Conservation (phyloP, 192 early-diverging fungal genomes). For the Kickxella alabastrina region DNA sequence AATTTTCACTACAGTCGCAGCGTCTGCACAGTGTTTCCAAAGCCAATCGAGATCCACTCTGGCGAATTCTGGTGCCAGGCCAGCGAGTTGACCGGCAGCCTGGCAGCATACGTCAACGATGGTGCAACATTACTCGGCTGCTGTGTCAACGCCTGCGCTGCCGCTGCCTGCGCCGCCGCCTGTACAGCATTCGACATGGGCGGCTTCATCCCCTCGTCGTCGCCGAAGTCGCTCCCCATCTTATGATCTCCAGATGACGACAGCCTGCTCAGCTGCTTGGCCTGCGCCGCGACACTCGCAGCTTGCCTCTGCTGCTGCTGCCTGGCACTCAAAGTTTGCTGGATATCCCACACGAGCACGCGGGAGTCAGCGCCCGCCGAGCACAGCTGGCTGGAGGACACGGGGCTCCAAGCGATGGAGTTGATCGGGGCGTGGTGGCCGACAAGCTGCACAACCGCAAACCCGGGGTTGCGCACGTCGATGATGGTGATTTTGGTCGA, state of each 20-base stretch:
- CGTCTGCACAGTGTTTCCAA: constrained; percentile 80
- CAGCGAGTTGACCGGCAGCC: constrained; percentile 74
- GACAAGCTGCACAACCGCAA: constrained; percentile 76
- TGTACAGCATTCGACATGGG: constrained; percentile 36
- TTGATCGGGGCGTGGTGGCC: constrained; percentile 78
- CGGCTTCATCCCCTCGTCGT: constrained; percentile 29
- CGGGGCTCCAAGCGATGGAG: constrained; percentile 85
- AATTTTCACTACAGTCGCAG: constrained; percentile 76
- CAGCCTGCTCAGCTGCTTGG: constrained; percentile 42
- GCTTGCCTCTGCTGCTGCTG: constrained; percentile 47
- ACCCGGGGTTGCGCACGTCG: constrained; percentile 87
- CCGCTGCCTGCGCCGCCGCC: constrained; percentile 50
- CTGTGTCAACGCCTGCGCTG: constrained; percentile 36
- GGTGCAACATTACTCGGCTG: constrained; percentile 50
- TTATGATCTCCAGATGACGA: constrained; percentile 9
- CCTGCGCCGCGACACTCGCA: constrained; percentile 35
- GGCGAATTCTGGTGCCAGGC: constrained; percentile 73
- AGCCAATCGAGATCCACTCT: constrained; percentile 88
- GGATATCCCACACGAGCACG: constrained; percentile 91
- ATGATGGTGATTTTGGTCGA: constrained; percentile 77
- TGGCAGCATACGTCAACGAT: constrained; percentile 71
- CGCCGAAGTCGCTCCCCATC: constrained; percentile 6
- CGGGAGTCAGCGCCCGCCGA: constrained; percentile 87
- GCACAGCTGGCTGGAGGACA: constrained; percentile 72
- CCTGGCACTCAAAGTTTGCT: constrained; percentile 43